Evolutionary conservation across 129 eudicot genomes (phyloP).

Genomic region (Flaveria bidentis): DNA sequence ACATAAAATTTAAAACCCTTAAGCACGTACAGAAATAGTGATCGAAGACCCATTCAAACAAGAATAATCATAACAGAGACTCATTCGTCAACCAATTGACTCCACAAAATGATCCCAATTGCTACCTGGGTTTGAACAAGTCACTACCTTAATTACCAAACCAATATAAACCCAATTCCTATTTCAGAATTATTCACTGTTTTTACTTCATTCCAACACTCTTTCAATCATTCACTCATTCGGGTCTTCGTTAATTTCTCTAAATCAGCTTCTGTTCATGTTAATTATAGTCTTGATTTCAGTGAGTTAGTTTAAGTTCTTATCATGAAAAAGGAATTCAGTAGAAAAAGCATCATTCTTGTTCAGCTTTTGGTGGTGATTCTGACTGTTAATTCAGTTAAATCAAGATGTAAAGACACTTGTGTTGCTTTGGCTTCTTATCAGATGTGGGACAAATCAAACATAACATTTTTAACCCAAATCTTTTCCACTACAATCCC

Average conservation of each 20-base stretch:
- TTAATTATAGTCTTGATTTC: too few species aligned
- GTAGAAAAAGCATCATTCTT: not conserved
- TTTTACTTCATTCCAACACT: not conserved
- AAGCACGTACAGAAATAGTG: not conserved
- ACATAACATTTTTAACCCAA: slow-evolving; percentile 45
- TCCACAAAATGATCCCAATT: slow-evolving; percentile 18
- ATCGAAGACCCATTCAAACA: slow-evolving; percentile 23
- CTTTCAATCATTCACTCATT: not conserved
- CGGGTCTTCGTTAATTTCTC: too few species aligned
- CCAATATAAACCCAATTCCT: not conserved
- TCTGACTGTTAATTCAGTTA: slow-evolving; percentile 23
- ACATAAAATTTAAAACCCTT: not conserved
- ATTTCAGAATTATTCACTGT: not conserved
- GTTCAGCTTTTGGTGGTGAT: slow-evolving; percentile 20
- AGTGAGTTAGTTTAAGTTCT: too few species aligned
- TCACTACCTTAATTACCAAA: slow-evolving; percentile 2
- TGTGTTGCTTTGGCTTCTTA: slow-evolving; percentile 61
- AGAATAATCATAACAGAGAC: slow-evolving; percentile 20
- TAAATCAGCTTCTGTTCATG: too few species aligned
- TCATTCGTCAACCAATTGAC: slow-evolving; percentile 26
- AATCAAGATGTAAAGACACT: slow-evolving; percentile 41
- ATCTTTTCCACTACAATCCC: slow-evolving; percentile 34
- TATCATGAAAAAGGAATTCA: not conserved
- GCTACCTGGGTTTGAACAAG: slow-evolving; percentile 15
- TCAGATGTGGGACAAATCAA: slow-evolving; percentile 32